A percentile compares a stretch with the other conserved stretches of the same genome.
These are phyloP conservation scores for Claviceps fusiformis DNA, from an alignment of 2,329 filamentous ascomycete genomes.

Conservation along the genomic window DNA sequence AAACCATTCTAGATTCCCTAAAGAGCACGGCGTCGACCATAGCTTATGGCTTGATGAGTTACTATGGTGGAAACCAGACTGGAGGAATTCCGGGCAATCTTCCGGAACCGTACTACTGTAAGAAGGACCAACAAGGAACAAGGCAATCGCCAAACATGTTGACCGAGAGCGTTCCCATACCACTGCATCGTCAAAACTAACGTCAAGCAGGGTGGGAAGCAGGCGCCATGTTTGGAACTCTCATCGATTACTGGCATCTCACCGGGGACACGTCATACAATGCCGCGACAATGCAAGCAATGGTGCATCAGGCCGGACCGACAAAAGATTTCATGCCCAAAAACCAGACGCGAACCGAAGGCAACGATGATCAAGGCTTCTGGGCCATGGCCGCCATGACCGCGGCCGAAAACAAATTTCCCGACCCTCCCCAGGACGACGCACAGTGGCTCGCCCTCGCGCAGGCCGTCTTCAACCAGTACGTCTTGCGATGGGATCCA, in stretches of 20 bases:
- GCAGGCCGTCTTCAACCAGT: constrained; percentile 70
- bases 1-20: constrained; percentile 28
- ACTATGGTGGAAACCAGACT: constrained; percentile 44
- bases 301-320: constrained; percentile 47
- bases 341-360: constrained; percentile 48
- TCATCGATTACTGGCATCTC: constrained; percentile 60
- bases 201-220: constrained; percentile 50
- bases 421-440: constrained; percentile 46
- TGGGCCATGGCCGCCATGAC: constrained; percentile 75
- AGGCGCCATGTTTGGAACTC: constrained; percentile 54
- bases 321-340: constrained; percentile 50
- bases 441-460: constrained; percentile 65
- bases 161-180: background rate
- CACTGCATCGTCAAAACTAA: background rate
- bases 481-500: constrained; percentile 56
- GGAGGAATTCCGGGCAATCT: constrained; percentile 45
- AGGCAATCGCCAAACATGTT: constrained; percentile 21
- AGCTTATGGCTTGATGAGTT: constrained; percentile 33
- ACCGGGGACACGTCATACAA: constrained; percentile 56
- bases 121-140: background rate
- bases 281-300: constrained; percentile 39
- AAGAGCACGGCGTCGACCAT: constrained; percentile 34
- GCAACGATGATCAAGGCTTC: constrained; percentile 70
- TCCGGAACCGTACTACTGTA: constrained; percentile 51
- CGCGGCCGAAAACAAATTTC: constrained; percentile 64